Conservation (phyloP, 2,329 filamentous ascomycete genomes). For the Ramichloridium luteum region DNA sequence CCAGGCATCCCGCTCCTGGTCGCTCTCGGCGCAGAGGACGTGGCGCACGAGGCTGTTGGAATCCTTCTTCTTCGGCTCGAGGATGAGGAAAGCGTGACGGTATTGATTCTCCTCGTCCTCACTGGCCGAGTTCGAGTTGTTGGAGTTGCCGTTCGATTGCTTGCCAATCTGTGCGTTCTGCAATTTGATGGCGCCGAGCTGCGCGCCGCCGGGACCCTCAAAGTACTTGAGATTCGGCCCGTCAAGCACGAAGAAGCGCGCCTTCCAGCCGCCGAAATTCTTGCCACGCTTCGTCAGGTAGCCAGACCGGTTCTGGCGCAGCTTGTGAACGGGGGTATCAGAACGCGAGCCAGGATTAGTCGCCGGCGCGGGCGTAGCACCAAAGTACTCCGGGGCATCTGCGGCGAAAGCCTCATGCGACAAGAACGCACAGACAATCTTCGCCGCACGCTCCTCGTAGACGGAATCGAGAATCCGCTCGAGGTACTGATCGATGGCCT, state of each 20-base stretch:
- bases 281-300: conserved; percentile 96
- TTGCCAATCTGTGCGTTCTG: conserved; percentile 87
- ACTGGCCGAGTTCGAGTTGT: conserved; percentile 28
- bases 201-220: conserved; percentile 77
- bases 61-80: conserved; percentile 95
- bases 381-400: conserved; percentile 38
- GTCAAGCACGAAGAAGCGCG: conserved; percentile 58
- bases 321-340: conserved; percentile 43
- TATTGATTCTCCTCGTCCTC: conserved; percentile 89
- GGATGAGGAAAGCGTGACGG: conserved; percentile 84
- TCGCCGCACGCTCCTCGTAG: conserved; percentile 62
- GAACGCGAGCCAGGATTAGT: too few relatives aligned
- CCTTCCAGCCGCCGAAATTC: conserved; percentile 98
- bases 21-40: conserved; percentile 89
- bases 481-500: conserved; percentile 72
- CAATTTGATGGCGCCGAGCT: conserved; percentile 87
- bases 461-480: conserved; percentile 73
- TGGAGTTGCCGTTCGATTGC: conserved; percentile 63
- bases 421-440: conserved; percentile 78
- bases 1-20: conserved; percentile 85
- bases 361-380: conserved; percentile 15
- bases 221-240: conserved; percentile 74
- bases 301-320: conserved; percentile 64
- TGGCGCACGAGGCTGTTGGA: conserved; percentile 78
- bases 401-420: conserved; percentile 50